phyloP scores from a whole-genome alignment of 2,329 filamentous ascomycete species.

The Ceratocystis cacaofunesta region DNA sequence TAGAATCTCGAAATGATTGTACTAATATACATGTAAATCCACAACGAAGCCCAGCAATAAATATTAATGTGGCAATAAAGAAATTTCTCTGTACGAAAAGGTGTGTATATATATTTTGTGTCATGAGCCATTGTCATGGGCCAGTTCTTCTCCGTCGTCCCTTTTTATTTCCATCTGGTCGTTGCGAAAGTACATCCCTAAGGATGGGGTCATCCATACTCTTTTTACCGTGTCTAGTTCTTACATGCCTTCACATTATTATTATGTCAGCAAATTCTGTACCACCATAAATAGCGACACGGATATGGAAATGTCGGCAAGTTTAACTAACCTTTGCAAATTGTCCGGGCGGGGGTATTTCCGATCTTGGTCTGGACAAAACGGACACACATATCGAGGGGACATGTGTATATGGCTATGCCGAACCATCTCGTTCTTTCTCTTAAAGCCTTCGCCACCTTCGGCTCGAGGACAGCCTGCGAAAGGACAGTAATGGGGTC shows the following conservation, averaged over 20 bases:
- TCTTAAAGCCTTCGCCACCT: slow-evolving; percentile 53
- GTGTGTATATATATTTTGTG: not conserved
- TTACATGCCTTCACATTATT: slow-evolving; percentile 54
- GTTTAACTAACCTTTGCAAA: slow-evolving; percentile 58
- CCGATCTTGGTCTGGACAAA: slow-evolving; percentile 85
- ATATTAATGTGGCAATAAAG: no score
- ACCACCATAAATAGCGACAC: not conserved
- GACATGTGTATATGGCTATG: slow-evolving; percentile 84
- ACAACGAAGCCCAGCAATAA: not conserved
- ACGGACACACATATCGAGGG: slow-evolving; percentile 90
- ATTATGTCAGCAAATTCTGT: slow-evolving; percentile 5
- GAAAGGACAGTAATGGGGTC: slow-evolving; percentile 52
- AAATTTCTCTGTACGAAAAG: not conserved
- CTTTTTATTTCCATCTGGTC: slow-evolving; percentile 69
- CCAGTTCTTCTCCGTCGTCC: slow-evolving; percentile 57
- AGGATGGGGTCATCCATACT: slow-evolving; percentile 72
- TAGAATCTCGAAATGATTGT: not conserved
- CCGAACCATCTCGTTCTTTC: slow-evolving; percentile 59
- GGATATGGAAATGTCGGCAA: not conserved
- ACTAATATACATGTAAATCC: no score
- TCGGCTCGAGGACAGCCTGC: slow-evolving; percentile 47
- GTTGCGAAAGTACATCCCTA: slow-evolving; percentile 70
- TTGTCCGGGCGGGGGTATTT: slow-evolving; percentile 93
- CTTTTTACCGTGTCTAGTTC: slow-evolving; percentile 81
- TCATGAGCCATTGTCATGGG: slow-evolving; percentile 20